Evolutionary conservation across 441 rosid species (phyloP).

Genomic region (Mallotus repandus): DNA sequence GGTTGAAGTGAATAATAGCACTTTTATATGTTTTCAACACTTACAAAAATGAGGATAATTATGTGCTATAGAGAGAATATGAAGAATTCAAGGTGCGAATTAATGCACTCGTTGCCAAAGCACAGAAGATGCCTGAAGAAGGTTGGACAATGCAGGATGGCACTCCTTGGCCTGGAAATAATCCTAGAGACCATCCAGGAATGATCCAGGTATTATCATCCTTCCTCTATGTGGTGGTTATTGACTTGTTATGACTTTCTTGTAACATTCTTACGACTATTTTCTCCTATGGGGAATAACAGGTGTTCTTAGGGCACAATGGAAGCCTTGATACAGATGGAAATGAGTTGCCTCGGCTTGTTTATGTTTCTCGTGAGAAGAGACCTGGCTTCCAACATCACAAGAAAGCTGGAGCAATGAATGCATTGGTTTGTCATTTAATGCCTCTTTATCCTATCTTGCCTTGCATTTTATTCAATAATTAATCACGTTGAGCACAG

Average conservation of each 20-base stretch:
- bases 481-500: not conserved
- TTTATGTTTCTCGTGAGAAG: constrained; percentile 99
- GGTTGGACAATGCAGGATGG: constrained; percentile 99
- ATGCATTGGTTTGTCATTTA: constrained; percentile 77
- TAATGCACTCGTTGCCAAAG: constrained; percentile 96
- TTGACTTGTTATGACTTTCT: not conserved
- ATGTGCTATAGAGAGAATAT: constrained; percentile 73
- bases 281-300: constrained; percentile 19
- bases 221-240: not conserved
- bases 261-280: not conserved
- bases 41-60: not conserved
- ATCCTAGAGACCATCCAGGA: constrained; percentile 96
- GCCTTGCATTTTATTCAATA: not conserved
- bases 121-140: constrained; percentile 98
- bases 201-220: constrained; percentile 78
- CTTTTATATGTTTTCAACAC: not conserved
- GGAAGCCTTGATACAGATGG: constrained; percentile 98
- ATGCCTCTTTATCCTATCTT: constrained; percentile 6
- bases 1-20: not conserved
- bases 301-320: constrained; percentile 97
- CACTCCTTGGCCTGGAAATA: constrained; percentile 98
- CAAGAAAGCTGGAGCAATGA: constrained; percentile 99
- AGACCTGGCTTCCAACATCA: constrained; percentile 99
- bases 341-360: constrained; percentile 95
- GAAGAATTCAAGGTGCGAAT: constrained; percentile 98